phyloP scores from a whole-genome alignment of 371 early-diverging fungal genomes.

The Rhizomucor pusillus region DNA sequence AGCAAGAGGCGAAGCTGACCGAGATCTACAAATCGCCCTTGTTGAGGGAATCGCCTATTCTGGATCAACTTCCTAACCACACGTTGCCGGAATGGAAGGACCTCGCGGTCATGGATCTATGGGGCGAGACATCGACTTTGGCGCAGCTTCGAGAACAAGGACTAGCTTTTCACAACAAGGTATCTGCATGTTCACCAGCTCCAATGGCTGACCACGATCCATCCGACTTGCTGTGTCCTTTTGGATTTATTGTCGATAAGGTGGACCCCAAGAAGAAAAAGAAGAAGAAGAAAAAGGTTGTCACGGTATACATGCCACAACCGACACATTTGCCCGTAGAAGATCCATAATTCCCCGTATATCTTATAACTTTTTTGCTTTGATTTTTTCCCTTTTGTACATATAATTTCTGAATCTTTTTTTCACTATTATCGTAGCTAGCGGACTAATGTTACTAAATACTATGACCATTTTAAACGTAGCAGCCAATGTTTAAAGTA shows the following conservation, averaged over 20 bases:
- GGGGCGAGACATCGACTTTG: constrained; percentile 37
- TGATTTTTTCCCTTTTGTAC: too few relatives aligned
- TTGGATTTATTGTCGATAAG: constrained; percentile 1
- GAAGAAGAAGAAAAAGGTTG: too few relatives aligned
- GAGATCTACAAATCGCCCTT: constrained; percentile 47
- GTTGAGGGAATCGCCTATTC: constrained; percentile 29
- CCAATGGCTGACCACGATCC: constrained; percentile 27
- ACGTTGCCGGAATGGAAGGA: constrained; percentile 37
- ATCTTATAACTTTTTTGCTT: too few relatives aligned
- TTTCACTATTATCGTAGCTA: too few relatives aligned
- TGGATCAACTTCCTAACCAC: constrained; percentile 25
- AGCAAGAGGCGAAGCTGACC: constrained; percentile 24
- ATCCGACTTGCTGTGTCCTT: constrained; percentile 46
- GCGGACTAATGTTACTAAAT: too few relatives aligned
- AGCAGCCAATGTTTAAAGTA: too few relatives aligned
- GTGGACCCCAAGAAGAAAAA: too few relatives aligned
- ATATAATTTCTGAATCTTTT: too few relatives aligned
- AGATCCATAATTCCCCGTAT: too few relatives aligned
- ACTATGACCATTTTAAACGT: too few relatives aligned
- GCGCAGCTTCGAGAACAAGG: constrained; percentile 41
- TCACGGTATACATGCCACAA: too few relatives aligned
- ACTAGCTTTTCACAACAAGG: constrained; percentile 35
- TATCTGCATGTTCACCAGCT: constrained; percentile 50
- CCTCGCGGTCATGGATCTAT: constrained; percentile 51
- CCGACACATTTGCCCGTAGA: too few relatives aligned